Evolutionary conservation across 164 flowering plant genomes (phyloP), one percentile per base, ranked within the genome.

Genomic region (Macadamia integrifolia): DNA sequence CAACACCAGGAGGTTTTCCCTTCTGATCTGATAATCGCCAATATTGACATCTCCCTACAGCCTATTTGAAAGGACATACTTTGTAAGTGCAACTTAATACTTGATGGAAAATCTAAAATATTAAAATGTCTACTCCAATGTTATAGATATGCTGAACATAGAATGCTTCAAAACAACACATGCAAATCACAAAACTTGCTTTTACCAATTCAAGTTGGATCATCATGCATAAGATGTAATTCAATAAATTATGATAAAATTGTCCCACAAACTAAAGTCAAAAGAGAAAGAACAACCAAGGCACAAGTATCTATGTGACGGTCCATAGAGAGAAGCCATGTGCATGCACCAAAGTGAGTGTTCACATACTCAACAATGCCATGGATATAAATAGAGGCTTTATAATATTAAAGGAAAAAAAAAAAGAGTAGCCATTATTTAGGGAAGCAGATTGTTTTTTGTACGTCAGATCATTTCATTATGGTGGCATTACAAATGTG

Each of bases 1-100:
- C 78, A 60, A 94, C 98, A 17, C 99, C 99, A 6, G 99, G 97
- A 56, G 99, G 98, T 74, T 87, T 90, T 64, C 97, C 94, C 76
- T 87, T 89, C 71, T 75, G 66, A 80, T 94, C 99, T 58, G 91
- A 88, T 77, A 94, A 79, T 72, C 99, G 80, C 99, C 98, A 94
- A 80, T 94, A 94, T 76, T 94, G 97, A 79, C 96, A 90, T 78
- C 81, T 82, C 62, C 80, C 96, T 72, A 94, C 74, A 58, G 83
- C 93, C 99, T 92, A 72, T 15, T 67, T n/a, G n/a, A 69, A 71
- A 55, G 61, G 15, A 44, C 30, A 46, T 31, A 57, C 12, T 13
- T 13, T 4, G 48, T 57, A 23, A 70, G 69, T 28, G 69, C 29
- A 62, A 35, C 5, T 13, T 52, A n/a, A 52, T 52, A 17, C 15